Evolutionary conservation across 305 asterid species (phyloP), one percentile per base, ranked within the genome.

Genomic region (Nicotiana rustica): DNA sequence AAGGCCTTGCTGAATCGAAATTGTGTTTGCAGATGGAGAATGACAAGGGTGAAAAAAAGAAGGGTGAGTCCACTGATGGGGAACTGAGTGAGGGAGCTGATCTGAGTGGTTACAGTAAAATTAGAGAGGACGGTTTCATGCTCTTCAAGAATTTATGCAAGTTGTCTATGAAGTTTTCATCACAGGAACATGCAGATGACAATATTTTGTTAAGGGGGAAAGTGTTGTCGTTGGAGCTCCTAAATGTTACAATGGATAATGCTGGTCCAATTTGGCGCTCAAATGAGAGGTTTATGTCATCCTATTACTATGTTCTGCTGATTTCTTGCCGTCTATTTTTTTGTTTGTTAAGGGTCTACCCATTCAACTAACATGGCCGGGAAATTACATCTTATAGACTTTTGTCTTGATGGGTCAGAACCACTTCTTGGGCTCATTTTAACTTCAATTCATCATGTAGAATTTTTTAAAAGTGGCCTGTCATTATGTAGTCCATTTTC

Each of bases 151-250:
- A 96, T 87, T 86, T 96, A 83, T 94, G 99, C 93, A 96, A 96
- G 81, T 87, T 96, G 84, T 96, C 99, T 52, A 96, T 96, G 99
- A 96, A 96, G 77, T 93, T 93, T 85, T 93, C 99, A 4, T 89
- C 98, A 5, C 96, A 91, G 85, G 98, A 96, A 88, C 91, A 89
- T 83, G 82, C 92, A 4, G 98, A 95, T 88, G 99, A 96, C 87
- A 98, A 96, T 85, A 94, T 96, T 85, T 94, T 96, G 77, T 84
- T 95, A 88, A 93, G 98, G 89, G 99, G 99, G 36, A 96, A 96
- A 86, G 86, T 93, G 44, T 91, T 96, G 38, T 96, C 99, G 33
- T 83, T 96, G 92, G 99, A 96, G 93, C 98, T 96, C 89, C 88
- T 96, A 85, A 94, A 96, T 84, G 97, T 94, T 85, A 90, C 94